Base-by-base conservation (phyloP, 2,329 filamentous ascomycete genomes). In the Colletotrichum viniferum region DNA sequence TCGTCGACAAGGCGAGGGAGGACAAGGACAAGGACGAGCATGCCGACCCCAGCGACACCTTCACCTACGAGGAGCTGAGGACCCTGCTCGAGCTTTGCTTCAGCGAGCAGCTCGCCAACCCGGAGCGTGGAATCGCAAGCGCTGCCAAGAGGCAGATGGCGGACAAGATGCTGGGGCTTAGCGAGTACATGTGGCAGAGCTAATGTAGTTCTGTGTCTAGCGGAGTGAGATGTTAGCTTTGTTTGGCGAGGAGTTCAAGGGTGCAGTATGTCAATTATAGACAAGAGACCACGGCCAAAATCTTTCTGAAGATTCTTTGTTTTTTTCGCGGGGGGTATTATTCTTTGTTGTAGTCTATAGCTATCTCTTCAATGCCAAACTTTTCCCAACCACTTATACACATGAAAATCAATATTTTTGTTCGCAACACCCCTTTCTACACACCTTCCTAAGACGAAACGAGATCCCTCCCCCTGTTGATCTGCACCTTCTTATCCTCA, bases 401-500 rank as follows among this genome's bases (percentile, higher is more conserved):
- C 28, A 24, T 21, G n/a, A 52, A 58, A 30, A 71, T 16, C 56
- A 10, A 26, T 16, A 24, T 69, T 30, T 10, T 60, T 21, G 43
- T 70, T 26, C 32, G 12, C 43, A 55, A n/a, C 5, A 36, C 14
- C 28, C 61, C 26, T 58, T 14, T 56, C 55, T 48, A 56, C 14
- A 62, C 12, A 10, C 18, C 28, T 16, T 16, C 77, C 78, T 83
- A 86, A 81, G 69, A 73, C 13, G 82, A 81, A 60, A 90, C 81
- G 58, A 91, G 78, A 73, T 87, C 90, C 77, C 90, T 88, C 21
- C 92, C 93, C 78, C 90, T 90, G 84, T 99, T 98, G 76, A 99
- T 92, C 88, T 99, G 97, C 80, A 99, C 93, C 87, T 92, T 93
- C 87, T 97, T 98, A 82, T 99, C 97, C 89, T 98, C 96, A 18